A percentile compares a stretch with the other conserved stretches of the same genome.
phyloP scores from a whole-genome alignment of 805 yeast genomes.

The Candida wancherniae region DNA sequence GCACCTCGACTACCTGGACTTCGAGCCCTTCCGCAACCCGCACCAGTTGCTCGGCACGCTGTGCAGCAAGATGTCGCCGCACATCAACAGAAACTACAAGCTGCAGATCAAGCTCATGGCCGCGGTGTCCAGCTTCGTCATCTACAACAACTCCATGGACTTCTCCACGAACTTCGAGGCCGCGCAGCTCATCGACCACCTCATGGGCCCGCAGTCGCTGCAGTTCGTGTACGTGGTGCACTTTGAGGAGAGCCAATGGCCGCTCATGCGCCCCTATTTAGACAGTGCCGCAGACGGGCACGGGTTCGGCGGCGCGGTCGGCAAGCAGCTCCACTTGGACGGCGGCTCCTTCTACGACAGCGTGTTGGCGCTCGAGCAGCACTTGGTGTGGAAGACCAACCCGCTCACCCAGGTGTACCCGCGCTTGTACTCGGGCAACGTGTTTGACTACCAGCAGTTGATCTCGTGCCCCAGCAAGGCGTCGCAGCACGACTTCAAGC shows the following conservation, averaged over 20 bases:
- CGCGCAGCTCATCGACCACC: slow-evolving; percentile 15
- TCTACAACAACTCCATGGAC: slow-evolving; percentile 24
- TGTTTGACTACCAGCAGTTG: slow-evolving; percentile 25
- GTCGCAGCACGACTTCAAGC: slow-evolving; percentile 11
- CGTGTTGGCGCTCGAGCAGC: slow-evolving; percentile 30
- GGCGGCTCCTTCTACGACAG: slow-evolving; percentile 4
- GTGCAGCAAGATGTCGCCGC: slow-evolving; percentile 9
- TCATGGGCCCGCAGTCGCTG: slow-evolving; percentile 4
- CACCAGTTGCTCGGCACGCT: slow-evolving; percentile 2
- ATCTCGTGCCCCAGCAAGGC: slow-evolving; percentile 2
- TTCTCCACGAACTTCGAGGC: slow-evolving; percentile 15
- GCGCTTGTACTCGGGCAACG: slow-evolving; percentile 29
- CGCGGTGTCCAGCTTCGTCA: slow-evolving; percentile 27
- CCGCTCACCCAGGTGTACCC: slow-evolving; percentile 25
- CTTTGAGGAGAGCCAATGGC: slow-evolving; percentile 5
- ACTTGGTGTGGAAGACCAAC: slow-evolving; percentile 30
- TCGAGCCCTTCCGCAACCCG: slow-evolving; percentile 5
- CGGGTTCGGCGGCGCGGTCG: slow-evolving; percentile 4
- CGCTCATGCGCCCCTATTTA: slow-evolving; percentile 4
- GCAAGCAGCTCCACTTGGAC: background rate
- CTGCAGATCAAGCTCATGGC: slow-evolving; percentile 29
- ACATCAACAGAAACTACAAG: slow-evolving; percentile 29
- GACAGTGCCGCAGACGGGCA: background rate
- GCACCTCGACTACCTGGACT: slow-evolving; percentile 3
- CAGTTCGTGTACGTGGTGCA: slow-evolving; percentile 9